These are phyloP conservation scores for Mycena capillaripes DNA, from an alignment of 768 basidiomycete species.

Conservation along the genomic window DNA sequence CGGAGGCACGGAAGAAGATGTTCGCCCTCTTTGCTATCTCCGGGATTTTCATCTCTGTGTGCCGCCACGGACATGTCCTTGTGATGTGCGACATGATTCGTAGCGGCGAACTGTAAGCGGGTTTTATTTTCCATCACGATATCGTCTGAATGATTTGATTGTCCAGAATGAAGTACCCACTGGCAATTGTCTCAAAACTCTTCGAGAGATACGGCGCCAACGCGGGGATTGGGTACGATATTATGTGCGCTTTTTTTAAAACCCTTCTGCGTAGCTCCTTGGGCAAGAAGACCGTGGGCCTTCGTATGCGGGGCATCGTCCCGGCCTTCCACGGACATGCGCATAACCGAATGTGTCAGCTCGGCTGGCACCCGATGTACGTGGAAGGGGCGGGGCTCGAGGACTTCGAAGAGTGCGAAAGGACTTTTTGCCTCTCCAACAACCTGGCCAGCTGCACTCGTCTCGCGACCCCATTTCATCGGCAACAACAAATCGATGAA, in stretches of 20 bases:
- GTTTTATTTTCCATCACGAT: background rate
- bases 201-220: conserved; percentile 32
- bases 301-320: conserved; percentile 32
- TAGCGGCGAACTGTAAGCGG: conserved; percentile 45
- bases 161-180: conserved; percentile 46
- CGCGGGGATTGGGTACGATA: conserved; percentile 23
- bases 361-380: conserved; percentile 40
- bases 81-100: conserved; percentile 47
- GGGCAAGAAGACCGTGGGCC: conserved; percentile 17
- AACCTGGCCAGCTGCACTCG: conserved; percentile 40
- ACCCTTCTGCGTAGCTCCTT: conserved; percentile 39
- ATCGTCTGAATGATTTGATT: background rate
- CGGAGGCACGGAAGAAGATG: conserved; percentile 41
- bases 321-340: conserved; percentile 45
- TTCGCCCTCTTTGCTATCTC: conserved; percentile 41
- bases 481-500: conserved; percentile 41
- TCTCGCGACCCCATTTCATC: conserved; percentile 39
- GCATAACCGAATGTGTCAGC: conserved; percentile 44
- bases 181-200: conserved; percentile 39
- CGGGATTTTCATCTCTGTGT: conserved; percentile 44
- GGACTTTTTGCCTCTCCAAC: conserved; percentile 45
- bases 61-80: conserved; percentile 47
- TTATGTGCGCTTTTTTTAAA: conserved; percentile 40
- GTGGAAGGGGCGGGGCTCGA: conserved; percentile 45
- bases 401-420: conserved; percentile 43